Evolutionary conservation across 805 yeast genomes (phyloP).

Genomic region (Kregervanrija fluxuum): DNA sequence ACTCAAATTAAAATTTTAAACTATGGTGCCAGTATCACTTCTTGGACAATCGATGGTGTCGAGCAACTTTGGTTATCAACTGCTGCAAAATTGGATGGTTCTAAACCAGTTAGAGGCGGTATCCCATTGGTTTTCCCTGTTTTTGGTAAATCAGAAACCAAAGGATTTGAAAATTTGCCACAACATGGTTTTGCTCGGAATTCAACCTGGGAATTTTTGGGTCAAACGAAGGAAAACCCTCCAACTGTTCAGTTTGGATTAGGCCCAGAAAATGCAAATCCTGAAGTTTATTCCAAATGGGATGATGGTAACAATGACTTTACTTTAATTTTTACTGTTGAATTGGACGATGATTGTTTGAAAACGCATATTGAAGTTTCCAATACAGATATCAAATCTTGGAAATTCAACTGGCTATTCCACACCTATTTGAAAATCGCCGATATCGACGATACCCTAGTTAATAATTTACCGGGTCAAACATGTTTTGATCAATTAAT

Average conservation of each 20-base stretch:
- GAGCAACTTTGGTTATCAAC: slow-evolving; percentile 81
- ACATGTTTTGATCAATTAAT: slow-evolving; percentile 71
- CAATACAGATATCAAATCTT: slow-evolving; percentile 56
- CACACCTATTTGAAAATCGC: slow-evolving; percentile 77
- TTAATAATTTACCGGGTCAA: slow-evolving; percentile 72
- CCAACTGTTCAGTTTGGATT: slow-evolving; percentile 87
- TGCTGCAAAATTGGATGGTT: slow-evolving; percentile 82
- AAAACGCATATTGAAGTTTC: slow-evolving; percentile 68
- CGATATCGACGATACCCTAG: slow-evolving; percentile 72
- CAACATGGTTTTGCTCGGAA: slow-evolving; percentile 97
- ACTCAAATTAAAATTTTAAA: slow-evolving; percentile 65
- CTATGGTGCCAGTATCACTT: slow-evolving; percentile 81
- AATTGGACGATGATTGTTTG: slow-evolving; percentile 50
- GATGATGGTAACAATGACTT: slow-evolving; percentile 54
- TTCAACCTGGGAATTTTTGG: slow-evolving; percentile 89
- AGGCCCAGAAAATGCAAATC: slow-evolving; percentile 74
- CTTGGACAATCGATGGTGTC: slow-evolving; percentile 66
- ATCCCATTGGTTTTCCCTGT: slow-evolving; percentile 95
- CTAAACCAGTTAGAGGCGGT: slow-evolving; percentile 95
- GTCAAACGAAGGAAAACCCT: slow-evolving; percentile 63
- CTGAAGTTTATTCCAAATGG: slow-evolving; percentile 54
- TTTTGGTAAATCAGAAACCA: slow-evolving; percentile 63
- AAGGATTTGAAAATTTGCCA: slow-evolving; percentile 64
- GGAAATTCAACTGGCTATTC: slow-evolving; percentile 91
- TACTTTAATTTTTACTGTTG: slow-evolving; percentile 65